Percentiles rank a stretch among this genome's conserved stretches.
These are phyloP conservation scores for Ananas comosus DNA, from an alignment of 176 grass and related monocot genomes.

Conservation along the genomic window DNA sequence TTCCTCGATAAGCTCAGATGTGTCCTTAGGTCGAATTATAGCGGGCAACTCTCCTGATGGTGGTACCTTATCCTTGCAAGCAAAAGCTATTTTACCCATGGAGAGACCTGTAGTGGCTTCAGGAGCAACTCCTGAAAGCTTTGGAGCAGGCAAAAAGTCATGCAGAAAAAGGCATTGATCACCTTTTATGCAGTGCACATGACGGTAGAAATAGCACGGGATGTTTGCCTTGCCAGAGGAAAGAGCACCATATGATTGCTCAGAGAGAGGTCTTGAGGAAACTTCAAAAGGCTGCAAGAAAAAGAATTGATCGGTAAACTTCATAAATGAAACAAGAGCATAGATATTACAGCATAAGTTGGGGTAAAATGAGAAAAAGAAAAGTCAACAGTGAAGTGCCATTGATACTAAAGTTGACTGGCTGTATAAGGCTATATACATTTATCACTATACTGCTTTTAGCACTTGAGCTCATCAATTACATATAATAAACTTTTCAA, in stretches of 20 bases:
- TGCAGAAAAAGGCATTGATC: constrained; percentile 37
- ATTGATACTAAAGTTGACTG: not conserved
- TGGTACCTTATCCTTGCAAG: constrained; percentile 19
- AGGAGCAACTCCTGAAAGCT: constrained; percentile 14
- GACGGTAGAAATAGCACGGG: constrained; percentile 46
- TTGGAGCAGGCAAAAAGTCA: constrained; percentile 11
- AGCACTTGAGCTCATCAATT: too few relatives aligned
- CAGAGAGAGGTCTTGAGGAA: constrained; percentile 16
- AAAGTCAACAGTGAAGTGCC: not conserved
- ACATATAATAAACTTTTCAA: too few relatives aligned
- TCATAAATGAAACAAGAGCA: not conserved
- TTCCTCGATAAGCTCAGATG: constrained; percentile 1
- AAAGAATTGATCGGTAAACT: constrained; percentile 26
- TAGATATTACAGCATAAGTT: not conserved
- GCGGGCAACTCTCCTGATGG: not conserved
- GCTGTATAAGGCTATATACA: not conserved
- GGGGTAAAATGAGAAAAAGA: not conserved
- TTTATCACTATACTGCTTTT: too few relatives aligned
- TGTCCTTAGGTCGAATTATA: constrained; percentile 15
- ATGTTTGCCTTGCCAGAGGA: constrained; percentile 21
- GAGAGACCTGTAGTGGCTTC: constrained; percentile 11
- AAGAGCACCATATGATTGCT: constrained; percentile 14
- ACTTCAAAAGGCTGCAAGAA: constrained; percentile 34
- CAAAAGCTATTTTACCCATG: constrained; percentile 11
- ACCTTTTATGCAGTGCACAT: constrained; percentile 35